These are phyloP conservation scores for Saccharomycopsis vini DNA, from an alignment of 805 yeast genomes.

Conservation along the genomic window DNA sequence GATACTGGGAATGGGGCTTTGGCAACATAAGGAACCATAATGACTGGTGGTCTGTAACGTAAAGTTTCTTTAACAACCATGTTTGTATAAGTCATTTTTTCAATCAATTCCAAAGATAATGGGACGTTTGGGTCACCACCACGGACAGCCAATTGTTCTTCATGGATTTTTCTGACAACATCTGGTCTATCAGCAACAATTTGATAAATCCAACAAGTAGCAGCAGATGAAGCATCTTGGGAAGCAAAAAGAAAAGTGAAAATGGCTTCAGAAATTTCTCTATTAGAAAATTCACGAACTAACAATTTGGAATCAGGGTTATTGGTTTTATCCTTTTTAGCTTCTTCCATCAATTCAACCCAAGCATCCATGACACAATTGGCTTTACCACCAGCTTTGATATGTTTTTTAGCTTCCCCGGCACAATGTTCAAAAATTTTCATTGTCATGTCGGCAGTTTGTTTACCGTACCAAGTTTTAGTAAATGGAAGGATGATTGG, in stretches of 20 bases:
- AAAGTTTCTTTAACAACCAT: constrained; percentile 88
- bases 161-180: constrained; percentile 73
- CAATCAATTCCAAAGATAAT: constrained; percentile 65
- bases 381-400: constrained; percentile 69
- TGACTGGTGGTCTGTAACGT: constrained; percentile 93
- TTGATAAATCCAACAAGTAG: constrained; percentile 98
- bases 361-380: constrained; percentile 93
- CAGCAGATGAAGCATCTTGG: constrained; percentile 95
- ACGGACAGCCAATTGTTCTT: constrained; percentile 83
- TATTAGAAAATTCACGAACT: constrained; percentile 77
- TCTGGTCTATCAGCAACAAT: constrained; percentile 94
- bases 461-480: constrained; percentile 96
- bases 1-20: constrained; percentile 81
- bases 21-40: constrained; percentile 95
- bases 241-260: constrained; percentile 96
- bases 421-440: constrained; percentile 85
- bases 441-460: constrained; percentile 91
- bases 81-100: constrained; percentile 77
- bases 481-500: constrained; percentile 94
- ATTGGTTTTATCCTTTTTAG: constrained; percentile 34
- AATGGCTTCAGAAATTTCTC: constrained; percentile 91
- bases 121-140: constrained; percentile 58
- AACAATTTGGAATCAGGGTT: constrained; percentile 47
- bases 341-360: constrained; percentile 77
- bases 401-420: constrained; percentile 71